phyloP scores from a whole-genome alignment of 2,329 filamentous ascomycete species.

The Didymella pomorum region DNA sequence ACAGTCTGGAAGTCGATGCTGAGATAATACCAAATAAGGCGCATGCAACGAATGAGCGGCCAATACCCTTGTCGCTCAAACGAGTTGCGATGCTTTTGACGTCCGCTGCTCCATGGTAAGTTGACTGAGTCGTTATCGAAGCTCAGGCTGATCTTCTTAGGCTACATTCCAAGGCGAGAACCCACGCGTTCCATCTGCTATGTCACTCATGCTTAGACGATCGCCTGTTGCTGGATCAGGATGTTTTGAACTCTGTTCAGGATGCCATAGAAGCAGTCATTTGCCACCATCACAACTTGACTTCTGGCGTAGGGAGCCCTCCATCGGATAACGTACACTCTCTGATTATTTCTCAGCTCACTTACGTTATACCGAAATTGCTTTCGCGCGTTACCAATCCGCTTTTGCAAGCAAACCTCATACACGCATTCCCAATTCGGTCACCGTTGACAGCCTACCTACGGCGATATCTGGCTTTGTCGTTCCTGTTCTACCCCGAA shows the following conservation, averaged over 20 bases:
- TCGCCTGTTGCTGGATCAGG: conserved; percentile 34
- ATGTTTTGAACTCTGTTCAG: conserved; percentile 36
- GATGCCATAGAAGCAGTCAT: conserved; percentile 44
- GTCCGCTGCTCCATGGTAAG: conserved; percentile 38
- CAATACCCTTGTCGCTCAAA: conserved; percentile 34
- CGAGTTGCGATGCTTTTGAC: conserved; percentile 36
- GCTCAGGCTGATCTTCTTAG: conserved; percentile 26
- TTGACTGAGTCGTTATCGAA: neutral
- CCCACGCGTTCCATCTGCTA: conserved; percentile 37
- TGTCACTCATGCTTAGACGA: conserved; percentile 45
- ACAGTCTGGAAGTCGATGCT: conserved; percentile 7
- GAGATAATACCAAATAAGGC: conserved; percentile 19
- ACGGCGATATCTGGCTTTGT: conserved; percentile 70
- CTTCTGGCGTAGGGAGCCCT: conserved; percentile 34
- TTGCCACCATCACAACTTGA: conserved; percentile 36
- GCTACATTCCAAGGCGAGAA: conserved; percentile 32
- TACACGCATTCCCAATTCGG: conserved; percentile 66
- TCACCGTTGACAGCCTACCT: conserved; percentile 65
- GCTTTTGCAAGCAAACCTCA: conserved; percentile 64
- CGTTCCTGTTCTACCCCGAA: conserved; percentile 63
- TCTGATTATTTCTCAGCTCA: conserved; percentile 39
- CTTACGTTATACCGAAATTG: conserved; percentile 35
- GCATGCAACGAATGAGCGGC: conserved; percentile 17
- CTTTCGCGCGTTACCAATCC: conserved; percentile 54
- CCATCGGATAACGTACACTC: conserved; percentile 23